Conservation (phyloP, 257 asterid genomes). For the Solanum ossicruentum region DNA sequence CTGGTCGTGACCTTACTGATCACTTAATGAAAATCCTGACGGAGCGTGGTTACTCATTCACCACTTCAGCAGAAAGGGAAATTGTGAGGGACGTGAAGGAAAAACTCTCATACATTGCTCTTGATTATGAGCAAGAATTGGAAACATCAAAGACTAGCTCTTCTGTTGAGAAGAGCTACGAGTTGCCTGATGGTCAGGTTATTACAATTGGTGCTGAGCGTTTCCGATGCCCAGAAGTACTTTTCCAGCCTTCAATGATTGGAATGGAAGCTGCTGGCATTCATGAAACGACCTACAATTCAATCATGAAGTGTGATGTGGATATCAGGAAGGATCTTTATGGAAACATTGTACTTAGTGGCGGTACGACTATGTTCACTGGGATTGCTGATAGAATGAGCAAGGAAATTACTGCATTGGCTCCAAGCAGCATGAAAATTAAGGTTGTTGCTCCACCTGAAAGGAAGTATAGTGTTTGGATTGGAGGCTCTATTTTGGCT, state of each 20-base stretch:
- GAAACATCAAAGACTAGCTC: slow-evolving; percentile 29
- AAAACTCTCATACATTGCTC: slow-evolving; percentile 25
- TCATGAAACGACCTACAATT: slow-evolving; percentile 27
- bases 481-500: slow-evolving; percentile 34
- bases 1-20: slow-evolving; percentile 32
- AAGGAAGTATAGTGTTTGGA: slow-evolving; percentile 37
- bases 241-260: slow-evolving; percentile 30
- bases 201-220: slow-evolving; percentile 28
- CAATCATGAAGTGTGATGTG: slow-evolving; percentile 33
- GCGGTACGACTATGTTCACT: slow-evolving; percentile 25
- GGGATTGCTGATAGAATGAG: slow-evolving; percentile 37
- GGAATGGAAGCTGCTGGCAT: slow-evolving; percentile 34
- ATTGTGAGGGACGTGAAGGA: slow-evolving; percentile 31
- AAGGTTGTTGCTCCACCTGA: slow-evolving; percentile 39
- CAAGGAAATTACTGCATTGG: slow-evolving; percentile 28
- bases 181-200: slow-evolving; percentile 31
- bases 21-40: slow-evolving; percentile 21
- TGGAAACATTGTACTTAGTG: slow-evolving; percentile 29
- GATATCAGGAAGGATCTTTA: slow-evolving; percentile 29
- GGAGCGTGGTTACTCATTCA: slow-evolving; percentile 32
- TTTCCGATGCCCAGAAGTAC: slow-evolving; percentile 31
- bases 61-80: slow-evolving; percentile 33
- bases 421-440: slow-evolving; percentile 35
- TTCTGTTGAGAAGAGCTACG: slow-evolving; percentile 26
- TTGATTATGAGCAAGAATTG: slow-evolving; percentile 24